Base-by-base conservation (phyloP, 2,329 filamentous ascomycete genomes). In the Lasiodiplodia citricola region DNA sequence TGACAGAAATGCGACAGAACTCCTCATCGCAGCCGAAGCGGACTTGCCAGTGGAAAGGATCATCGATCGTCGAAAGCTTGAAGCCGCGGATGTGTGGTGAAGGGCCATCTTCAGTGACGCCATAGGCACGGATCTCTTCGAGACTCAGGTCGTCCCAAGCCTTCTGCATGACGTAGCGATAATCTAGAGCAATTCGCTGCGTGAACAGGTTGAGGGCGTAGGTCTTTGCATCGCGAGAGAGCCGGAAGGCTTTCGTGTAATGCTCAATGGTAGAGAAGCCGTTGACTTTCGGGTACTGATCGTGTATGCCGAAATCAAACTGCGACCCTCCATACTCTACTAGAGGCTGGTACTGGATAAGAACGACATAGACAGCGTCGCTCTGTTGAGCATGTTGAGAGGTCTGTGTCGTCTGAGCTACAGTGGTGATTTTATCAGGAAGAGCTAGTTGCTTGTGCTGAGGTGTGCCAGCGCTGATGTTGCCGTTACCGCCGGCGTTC, bases 21-120 rank as follows among this genome's bases (percentile, higher is more conserved):
- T 63, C 60, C 60, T 64, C 60, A 8, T 64, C 47, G 16, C 60
- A 64, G 47, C 60, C 60, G 21, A 64, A 64, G 25, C 28, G n/a
- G 11, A 64, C 23, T 21, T 51, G 44, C 47, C 25, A 37, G 18
- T 5, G 8, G 16, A 14, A 10, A 5, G 11, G 16, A 1, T 37
- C 18, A 11, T n/a, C 8, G 28, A 16, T 4, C 47, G 14, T 3
- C 3, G 28, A 21, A 2, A 51, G 14, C n/a, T 4, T 52, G n/a
- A 52, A 52, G 25, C 47, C 28, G 18, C 18, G 28, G 47, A 52
- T 14, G 25, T 52, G 31, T 5, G 60, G 60, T 28, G 60, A 64
- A 10, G 18, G 28, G 4, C 60, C 25, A 14, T 50, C 38, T 10
- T 50, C 37, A 16, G 23, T 35, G 23, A 62, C 14, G 16, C 58